Evolutionary conservation across 2,329 filamentous ascomycete genomes (phyloP).

Genomic region (Tolypocladium inflatum): DNA sequence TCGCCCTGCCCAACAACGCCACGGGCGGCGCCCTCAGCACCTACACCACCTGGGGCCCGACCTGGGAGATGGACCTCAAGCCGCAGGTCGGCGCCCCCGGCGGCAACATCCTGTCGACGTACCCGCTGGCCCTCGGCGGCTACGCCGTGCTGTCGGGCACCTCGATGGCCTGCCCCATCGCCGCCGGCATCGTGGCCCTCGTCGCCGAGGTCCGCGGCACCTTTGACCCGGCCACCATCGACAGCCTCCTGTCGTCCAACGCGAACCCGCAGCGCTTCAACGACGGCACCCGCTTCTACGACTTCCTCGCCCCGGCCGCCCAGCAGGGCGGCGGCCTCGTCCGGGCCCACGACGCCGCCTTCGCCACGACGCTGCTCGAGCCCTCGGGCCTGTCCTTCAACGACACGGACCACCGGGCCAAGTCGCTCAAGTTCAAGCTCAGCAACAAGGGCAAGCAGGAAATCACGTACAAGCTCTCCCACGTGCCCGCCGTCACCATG

Average conservation of each 20-base stretch:
- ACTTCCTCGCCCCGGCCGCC: slow-evolving; percentile 40
- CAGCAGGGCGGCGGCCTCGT: slow-evolving; percentile 54
- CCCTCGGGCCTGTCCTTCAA: slow-evolving; percentile 53
- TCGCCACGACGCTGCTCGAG: slow-evolving; percentile 41
- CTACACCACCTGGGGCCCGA: slow-evolving; percentile 52
- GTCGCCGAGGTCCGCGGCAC: slow-evolving; percentile 41
- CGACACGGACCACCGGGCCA: slow-evolving; percentile 47
- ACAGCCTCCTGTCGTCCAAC: slow-evolving; percentile 39
- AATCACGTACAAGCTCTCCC: slow-evolving; percentile 41
- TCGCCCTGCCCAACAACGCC: slow-evolving; percentile 16
- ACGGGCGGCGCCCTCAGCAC: slow-evolving; percentile 42
- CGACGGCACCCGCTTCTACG: slow-evolving; percentile 24
- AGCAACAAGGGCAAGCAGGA: slow-evolving; percentile 39
- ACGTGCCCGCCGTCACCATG: slow-evolving; percentile 40
- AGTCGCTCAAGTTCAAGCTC: slow-evolving; percentile 42
- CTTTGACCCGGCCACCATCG: slow-evolving; percentile 37
- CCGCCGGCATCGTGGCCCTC: slow-evolving; percentile 45
- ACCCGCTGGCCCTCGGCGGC: slow-evolving; percentile 30
- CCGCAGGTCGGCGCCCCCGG: slow-evolving; percentile 47
- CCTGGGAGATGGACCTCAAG: slow-evolving; percentile 47
- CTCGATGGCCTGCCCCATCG: slow-evolving; percentile 50
- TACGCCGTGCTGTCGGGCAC: slow-evolving; percentile 47
- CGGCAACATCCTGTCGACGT: slow-evolving; percentile 50
- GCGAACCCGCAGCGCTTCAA: slow-evolving; percentile 41
- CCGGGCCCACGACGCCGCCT: slow-evolving; percentile 49